phyloP scores from a whole-genome alignment of 768 basidiomycete species.

The Phlegmacium glaucopus region DNA sequence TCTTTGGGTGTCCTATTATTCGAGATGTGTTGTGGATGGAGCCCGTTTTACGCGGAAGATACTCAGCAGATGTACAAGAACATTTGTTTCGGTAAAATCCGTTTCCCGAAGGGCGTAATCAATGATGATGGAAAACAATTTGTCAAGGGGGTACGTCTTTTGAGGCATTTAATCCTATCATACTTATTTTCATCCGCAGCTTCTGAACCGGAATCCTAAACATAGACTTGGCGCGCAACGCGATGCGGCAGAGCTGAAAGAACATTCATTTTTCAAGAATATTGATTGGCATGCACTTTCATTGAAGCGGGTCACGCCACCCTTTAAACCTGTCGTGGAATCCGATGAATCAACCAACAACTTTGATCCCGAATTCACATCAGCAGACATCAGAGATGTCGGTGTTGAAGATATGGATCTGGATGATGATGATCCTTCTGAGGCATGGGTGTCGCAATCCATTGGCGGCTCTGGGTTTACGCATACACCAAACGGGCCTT shows the following conservation, averaged over 20 bases:
- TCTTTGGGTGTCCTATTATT: constrained; percentile 92
- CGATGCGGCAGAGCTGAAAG: constrained; percentile 92
- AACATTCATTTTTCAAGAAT: constrained; percentile 87
- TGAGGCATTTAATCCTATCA: constrained; percentile 1
- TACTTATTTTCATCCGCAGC: constrained; percentile 42
- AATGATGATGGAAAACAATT: constrained; percentile 98
- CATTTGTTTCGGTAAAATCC: constrained; percentile 97
- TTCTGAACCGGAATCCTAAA: constrained; percentile 97
- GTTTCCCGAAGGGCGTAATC: constrained; percentile 96
- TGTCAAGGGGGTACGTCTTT: constrained; percentile 85
- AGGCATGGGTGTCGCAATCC: constrained; percentile 59
- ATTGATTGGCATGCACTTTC: constrained; percentile 93
- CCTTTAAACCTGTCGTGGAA: constrained; percentile 97
- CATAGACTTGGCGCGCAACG: constrained; percentile 90
- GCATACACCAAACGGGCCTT: constrained; percentile 75
- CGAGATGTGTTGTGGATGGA: constrained; percentile 99
- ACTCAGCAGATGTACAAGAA: constrained; percentile 99
- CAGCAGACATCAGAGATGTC: constrained; percentile 79
- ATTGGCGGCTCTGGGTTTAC: constrained; percentile 25
- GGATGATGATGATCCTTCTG: constrained; percentile 59
- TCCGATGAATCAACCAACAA: constrained; percentile 98
- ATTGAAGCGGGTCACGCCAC: constrained; percentile 88
- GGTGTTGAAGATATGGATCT: constrained; percentile 36
- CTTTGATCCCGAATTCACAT: constrained; percentile 98
- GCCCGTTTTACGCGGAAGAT: constrained; percentile 98